Evolutionary conservation across 2,329 filamentous ascomycete genomes (phyloP), one percentile per base, ranked within the genome.

Genomic region (Knoxdaviesia capensis): DNA sequence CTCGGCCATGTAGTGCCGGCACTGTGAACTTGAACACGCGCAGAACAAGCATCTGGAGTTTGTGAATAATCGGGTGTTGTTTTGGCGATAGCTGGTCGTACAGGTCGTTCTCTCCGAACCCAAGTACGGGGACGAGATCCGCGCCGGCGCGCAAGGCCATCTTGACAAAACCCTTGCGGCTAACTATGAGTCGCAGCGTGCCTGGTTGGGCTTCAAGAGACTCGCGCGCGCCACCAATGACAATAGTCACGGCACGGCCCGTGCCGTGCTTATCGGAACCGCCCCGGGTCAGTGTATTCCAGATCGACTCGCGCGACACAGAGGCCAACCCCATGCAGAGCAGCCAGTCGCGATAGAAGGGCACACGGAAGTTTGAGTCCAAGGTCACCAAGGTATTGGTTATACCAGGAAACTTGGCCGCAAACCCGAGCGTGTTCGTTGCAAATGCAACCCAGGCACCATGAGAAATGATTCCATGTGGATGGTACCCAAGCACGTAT

Each of bases 401-500:
- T 57, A 98, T 94, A 45, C 86, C 88, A 0, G 90, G 90, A 52
- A 94, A 98, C 46, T 93, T 74, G 43, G 82, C 74, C 0, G 74
- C 69, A 57, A 94, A 96, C 0, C 85, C 85, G 0, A 94, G 68
- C 0, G 85, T 85, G 51, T 94, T 87, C 1, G 88, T 96, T 4
- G 71, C 82, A 54, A 96, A 96, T 5, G 87, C 82, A 5, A 77
- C 83, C 62, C 88, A 94, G 0, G 87, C 88, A n/a, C 88, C 90
- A 52, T 94, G 85, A 5, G 82, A 90, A 53, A 98, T 94, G 58
- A 98, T 96, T 29, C 90, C 88, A 55, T 98, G 90, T 0, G 90
- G 90, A 53, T 96, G 90, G 58, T 96, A 96, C 38, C 88, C 88
- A 52, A 98, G 86, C 48, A 98, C 86, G 62, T 96, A 98, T 59